Evolutionary conservation across 2,329 filamentous ascomycete species (phyloP).

Genomic region (Lasiodiplodia sp.): DNA sequence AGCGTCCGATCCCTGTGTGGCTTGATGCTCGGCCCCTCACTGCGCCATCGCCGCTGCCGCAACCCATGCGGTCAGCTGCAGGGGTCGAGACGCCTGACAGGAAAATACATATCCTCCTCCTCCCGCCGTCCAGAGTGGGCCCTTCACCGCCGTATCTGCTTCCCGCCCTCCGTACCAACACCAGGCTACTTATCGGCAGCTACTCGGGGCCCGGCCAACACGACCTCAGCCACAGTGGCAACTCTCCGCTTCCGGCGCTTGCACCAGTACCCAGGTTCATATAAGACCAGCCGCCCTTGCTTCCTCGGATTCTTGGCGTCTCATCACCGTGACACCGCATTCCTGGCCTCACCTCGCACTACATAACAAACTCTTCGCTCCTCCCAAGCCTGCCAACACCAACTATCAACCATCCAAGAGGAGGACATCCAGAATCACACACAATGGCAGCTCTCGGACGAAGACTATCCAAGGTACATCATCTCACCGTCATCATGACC

Average conservation of each 20-base stretch:
- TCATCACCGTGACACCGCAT: conserved; percentile 12
- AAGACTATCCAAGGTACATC: conserved; percentile 17
- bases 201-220: not conserved
- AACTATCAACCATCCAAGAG: not conserved
- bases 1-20: conserved; percentile 5
- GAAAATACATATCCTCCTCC: conserved; percentile 17
- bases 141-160: not conserved
- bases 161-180: not conserved
- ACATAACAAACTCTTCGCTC: not conserved
- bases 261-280: not conserved
- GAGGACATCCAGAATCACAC: not conserved
- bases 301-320: conserved; percentile 12
- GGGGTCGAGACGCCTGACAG: conserved; percentile 15
- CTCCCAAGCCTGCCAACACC: not conserved
- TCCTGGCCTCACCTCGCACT: not conserved
- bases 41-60: conserved; percentile 15
- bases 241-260: conserved; percentile 22
- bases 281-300: conserved; percentile 3
- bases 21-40: conserved; percentile 17
- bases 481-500: not conserved
- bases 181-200: not conserved
- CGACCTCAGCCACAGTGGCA: conserved; percentile 13
- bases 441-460: conserved; percentile 9
- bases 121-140: not conserved
- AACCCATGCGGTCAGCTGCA: conserved; percentile 24